Conservation (phyloP, 306 rosid genomes). For the Potentilla sterilis region DNA sequence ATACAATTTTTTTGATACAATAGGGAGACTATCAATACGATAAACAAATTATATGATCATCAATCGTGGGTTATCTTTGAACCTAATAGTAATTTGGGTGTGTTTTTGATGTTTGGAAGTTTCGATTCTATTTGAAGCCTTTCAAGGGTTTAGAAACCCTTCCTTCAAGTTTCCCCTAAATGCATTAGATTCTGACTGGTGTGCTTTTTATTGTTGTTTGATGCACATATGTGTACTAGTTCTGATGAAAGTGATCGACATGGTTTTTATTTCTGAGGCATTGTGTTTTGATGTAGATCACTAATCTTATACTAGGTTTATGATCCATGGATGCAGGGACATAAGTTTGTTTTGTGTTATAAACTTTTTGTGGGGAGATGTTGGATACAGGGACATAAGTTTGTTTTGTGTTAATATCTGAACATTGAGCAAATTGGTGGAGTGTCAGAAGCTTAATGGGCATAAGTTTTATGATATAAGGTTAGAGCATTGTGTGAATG, state of each 20-base stretch:
- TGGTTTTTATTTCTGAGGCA: too few relatives aligned
- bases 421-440: too few relatives aligned
- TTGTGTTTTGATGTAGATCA: too few relatives aligned
- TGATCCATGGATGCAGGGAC: too few relatives aligned
- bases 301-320: too few relatives aligned
- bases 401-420: too few relatives aligned
- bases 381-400: too few relatives aligned
- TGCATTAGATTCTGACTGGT: not conserved
- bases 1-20: not conserved
- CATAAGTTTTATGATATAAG: too few relatives aligned
- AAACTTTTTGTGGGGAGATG: too few relatives aligned
- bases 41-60: not conserved
- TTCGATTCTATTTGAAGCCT: not conserved
- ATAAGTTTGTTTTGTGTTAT: too few relatives aligned
- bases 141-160: conserved; percentile 27
- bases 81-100: not conserved
- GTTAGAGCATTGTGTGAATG: too few relatives aligned
- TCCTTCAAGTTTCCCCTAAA: not conserved
- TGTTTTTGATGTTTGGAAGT: not conserved
- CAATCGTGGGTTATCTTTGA: not conserved
- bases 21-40: not conserved
- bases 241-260: conserved; percentile 8
- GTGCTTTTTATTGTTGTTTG: not conserved
- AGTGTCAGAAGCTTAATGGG: too few relatives aligned
- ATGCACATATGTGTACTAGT: conserved; percentile 24